These are phyloP conservation scores for Raffaelea ambrosiae DNA, from an alignment of 2,329 filamentous ascomycete species.

Conservation along the genomic window DNA sequence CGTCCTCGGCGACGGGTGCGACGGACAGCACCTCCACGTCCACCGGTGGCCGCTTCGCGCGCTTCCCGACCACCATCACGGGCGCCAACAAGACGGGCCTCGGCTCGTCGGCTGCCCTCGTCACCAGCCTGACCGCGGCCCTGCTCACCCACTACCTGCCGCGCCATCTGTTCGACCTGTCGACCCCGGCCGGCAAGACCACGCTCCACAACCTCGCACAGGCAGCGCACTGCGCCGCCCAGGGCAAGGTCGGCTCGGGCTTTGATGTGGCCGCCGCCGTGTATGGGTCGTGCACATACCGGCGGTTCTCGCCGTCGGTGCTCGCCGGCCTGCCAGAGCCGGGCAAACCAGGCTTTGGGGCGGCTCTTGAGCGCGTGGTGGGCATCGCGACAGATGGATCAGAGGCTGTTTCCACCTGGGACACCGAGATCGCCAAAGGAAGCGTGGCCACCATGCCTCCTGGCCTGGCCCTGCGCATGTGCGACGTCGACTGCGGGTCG, in stretches of 20 bases:
- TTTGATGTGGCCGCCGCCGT: constrained; percentile 94
- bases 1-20: constrained; percentile 27
- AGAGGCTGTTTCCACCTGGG: constrained; percentile 55
- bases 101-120: constrained; percentile 87
- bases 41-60: constrained; percentile 51
- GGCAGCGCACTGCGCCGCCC: constrained; percentile 86
- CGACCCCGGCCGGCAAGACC: constrained; percentile 41
- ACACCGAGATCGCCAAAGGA: constrained; percentile 65
- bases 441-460: constrained; percentile 57
- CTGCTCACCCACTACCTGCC: constrained; percentile 70
- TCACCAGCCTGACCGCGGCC: constrained; percentile 75
- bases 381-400: constrained; percentile 28
- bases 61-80: constrained; percentile 66
- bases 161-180: constrained; percentile 44
- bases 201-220: constrained; percentile 89
- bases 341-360: constrained; percentile 57
- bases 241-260: constrained; percentile 92
- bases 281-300: constrained; percentile 84
- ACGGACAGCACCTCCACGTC: constrained; percentile 18
- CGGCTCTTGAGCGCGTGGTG: constrained; percentile 60
- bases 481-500: constrained; percentile 89
- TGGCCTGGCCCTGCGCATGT: constrained; percentile 78
- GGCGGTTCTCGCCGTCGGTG: constrained; percentile 78
- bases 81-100: constrained; percentile 92
- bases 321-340: constrained; percentile 60